Conservation (phyloP, 1,284 basidiomycete genomes). For the Moesziomyces sp. region DNA sequence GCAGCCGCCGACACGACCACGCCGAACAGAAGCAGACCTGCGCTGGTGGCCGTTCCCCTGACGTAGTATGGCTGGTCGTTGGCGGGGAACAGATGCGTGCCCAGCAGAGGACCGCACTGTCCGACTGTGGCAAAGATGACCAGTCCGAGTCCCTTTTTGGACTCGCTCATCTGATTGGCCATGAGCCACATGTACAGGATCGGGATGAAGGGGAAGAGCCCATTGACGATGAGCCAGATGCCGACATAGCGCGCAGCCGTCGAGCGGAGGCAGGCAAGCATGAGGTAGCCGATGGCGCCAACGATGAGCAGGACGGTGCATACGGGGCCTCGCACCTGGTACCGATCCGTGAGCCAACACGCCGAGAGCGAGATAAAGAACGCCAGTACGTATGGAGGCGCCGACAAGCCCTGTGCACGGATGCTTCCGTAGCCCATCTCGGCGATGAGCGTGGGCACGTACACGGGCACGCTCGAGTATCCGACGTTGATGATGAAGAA, state of each 20-base stretch:
- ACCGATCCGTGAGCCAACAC: slow-evolving; percentile 44
- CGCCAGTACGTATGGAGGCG: slow-evolving; percentile 58
- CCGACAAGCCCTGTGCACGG: slow-evolving; percentile 52
- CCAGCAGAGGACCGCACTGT: slow-evolving; percentile 57
- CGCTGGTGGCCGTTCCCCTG: slow-evolving; percentile 49
- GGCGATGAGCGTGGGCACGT: slow-evolving; percentile 59
- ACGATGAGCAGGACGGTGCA: slow-evolving; percentile 49
- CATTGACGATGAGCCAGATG: slow-evolving; percentile 52
- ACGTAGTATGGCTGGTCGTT: slow-evolving; percentile 52
- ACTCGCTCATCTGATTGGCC: slow-evolving; percentile 52
- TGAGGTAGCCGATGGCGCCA: slow-evolving; percentile 56
- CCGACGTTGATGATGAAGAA: slow-evolving; percentile 64
- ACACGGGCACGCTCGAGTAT: slow-evolving; percentile 61
- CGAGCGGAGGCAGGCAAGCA: slow-evolving; percentile 49
- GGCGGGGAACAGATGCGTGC: slow-evolving; percentile 56
- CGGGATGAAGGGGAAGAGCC: slow-evolving; percentile 60
- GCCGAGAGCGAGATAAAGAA: slow-evolving; percentile 44
- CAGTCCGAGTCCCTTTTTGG: slow-evolving; percentile 51
- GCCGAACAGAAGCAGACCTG: slow-evolving; percentile 43
- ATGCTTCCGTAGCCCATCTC: slow-evolving; percentile 59
- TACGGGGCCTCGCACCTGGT: slow-evolving; percentile 52
- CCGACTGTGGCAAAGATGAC: slow-evolving; percentile 59
- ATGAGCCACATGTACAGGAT: slow-evolving; percentile 60
- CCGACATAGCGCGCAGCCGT: slow-evolving; percentile 44
- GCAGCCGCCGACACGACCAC: slow-evolving; percentile 21